These are phyloP conservation scores for Alectoria sarmentosa DNA, from an alignment of 495 filamentous ascomycete genomes.

Conservation along the genomic window DNA sequence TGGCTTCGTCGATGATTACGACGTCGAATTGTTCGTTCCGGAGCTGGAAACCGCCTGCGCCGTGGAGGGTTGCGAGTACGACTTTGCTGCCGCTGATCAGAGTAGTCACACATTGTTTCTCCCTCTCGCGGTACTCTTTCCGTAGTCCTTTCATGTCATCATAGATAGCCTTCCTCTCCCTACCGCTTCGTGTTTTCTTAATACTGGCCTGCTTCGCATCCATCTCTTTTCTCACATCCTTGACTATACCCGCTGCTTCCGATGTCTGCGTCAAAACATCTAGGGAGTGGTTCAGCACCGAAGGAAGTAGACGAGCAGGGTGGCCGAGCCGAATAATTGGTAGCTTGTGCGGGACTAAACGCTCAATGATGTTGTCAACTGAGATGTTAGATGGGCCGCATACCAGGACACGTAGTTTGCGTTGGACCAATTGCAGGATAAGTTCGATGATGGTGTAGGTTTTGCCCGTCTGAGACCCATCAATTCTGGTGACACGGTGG, in stretches of 20 bases:
- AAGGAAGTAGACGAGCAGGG: slow-evolving; percentile 83
- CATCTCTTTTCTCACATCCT: slow-evolving; percentile 86
- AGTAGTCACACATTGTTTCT: slow-evolving; percentile 68
- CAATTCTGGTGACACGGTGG: background rate
- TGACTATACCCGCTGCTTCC: slow-evolving; percentile 83
- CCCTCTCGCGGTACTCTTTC: slow-evolving; percentile 82
- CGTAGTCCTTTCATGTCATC: slow-evolving; percentile 74
- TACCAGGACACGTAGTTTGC: slow-evolving; percentile 69
- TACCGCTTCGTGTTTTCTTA: slow-evolving; percentile 73
- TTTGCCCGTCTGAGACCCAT: slow-evolving; percentile 66
- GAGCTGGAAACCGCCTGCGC: slow-evolving; percentile 80
- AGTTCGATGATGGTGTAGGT: slow-evolving; percentile 96
- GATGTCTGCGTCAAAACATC: slow-evolving; percentile 90
- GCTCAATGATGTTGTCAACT: slow-evolving; percentile 98
- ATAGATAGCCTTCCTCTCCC: slow-evolving; percentile 78
- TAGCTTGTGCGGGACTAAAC: slow-evolving; percentile 72
- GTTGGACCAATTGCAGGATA: slow-evolving; percentile 74
- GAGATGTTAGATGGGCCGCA: slow-evolving; percentile 96
- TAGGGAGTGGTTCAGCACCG: slow-evolving; percentile 80
- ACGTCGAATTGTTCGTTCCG: slow-evolving; percentile 81
- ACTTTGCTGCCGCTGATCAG: slow-evolving; percentile 74
- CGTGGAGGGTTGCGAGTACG: slow-evolving; percentile 87
- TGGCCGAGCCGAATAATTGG: slow-evolving; percentile 88
- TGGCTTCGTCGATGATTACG: slow-evolving; percentile 91
- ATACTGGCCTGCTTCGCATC: slow-evolving; percentile 86